These are phyloP conservation scores for Trichocladium antarcticum DNA, from an alignment of 495 filamentous ascomycete genomes.

Conservation along the genomic window DNA sequence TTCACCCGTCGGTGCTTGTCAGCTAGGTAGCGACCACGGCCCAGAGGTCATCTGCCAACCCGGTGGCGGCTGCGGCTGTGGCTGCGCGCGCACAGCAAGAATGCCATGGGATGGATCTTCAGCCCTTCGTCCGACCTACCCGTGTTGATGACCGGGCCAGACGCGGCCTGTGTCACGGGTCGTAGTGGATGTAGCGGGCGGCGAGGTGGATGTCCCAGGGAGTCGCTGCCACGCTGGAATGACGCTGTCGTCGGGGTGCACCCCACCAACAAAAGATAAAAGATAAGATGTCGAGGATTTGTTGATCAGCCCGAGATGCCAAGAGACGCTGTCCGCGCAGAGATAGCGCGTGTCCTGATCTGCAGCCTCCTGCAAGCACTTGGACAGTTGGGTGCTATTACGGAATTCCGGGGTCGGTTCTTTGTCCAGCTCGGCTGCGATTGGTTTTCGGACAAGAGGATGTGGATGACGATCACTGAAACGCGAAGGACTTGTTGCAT, in stretches of 20 bases:
- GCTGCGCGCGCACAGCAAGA: too few relatives aligned
- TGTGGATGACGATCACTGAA: slow-evolving; percentile 14
- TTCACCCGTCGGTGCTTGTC: not conserved
- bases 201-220: not conserved
- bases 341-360: too few relatives aligned
- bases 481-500: not conserved
- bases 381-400: too few relatives aligned
- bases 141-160: too few relatives aligned
- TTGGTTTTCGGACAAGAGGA: slow-evolving; percentile 34
- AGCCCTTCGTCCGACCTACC: not conserved
- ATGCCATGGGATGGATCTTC: not conserved
- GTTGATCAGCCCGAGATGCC: too few relatives aligned
- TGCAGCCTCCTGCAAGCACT: too few relatives aligned
- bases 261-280: not conserved
- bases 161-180: not conserved
- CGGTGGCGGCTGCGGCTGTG: not conserved
- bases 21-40: not conserved
- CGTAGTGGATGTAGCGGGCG: not conserved
- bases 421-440: slow-evolving; percentile 8
- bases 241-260: not conserved
- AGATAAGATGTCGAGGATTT: too few relatives aligned
- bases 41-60: slow-evolving; percentile 6
- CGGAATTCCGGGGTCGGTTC: not conserved
- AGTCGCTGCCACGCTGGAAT: not conserved
- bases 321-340: too few relatives aligned